Conservation (phyloP, 2,329 filamentous ascomycete genomes). For the Fusarium buharicum region DNA sequence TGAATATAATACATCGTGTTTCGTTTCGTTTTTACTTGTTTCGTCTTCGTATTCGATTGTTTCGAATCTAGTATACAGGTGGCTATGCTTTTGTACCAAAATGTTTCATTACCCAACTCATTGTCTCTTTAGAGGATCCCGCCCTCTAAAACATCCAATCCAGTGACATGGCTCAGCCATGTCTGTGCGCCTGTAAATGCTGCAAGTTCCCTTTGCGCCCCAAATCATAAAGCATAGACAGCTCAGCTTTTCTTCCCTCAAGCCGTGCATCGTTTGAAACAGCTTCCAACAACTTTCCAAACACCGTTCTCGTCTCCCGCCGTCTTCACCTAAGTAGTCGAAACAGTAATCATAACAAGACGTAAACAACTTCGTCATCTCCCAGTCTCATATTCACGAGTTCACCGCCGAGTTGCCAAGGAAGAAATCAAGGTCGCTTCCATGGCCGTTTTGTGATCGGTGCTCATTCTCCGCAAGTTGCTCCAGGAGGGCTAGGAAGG, state of each 20-base stretch:
- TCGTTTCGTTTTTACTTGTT: constrained; percentile 2
- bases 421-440: constrained; percentile 83
- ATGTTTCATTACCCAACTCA: constrained; percentile 20
- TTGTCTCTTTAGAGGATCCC: constrained; percentile 26
- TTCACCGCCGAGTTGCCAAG: constrained; percentile 52
- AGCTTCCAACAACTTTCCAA: constrained; percentile 7
- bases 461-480: constrained; percentile 86
- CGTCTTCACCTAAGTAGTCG: not conserved
- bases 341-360: constrained; percentile 11
- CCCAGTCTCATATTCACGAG: constrained; percentile 13
- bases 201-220: constrained; percentile 27
- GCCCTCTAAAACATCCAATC: constrained; percentile 26
- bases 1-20: constrained; percentile 8
- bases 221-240: constrained; percentile 2
- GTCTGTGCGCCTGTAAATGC: constrained; percentile 37
- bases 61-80: constrained; percentile 31
- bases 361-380: not conserved
- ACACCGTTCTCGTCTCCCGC: not conserved
- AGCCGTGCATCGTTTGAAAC: constrained; percentile 11
- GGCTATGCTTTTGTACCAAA: constrained; percentile 18
- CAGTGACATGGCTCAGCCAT: constrained; percentile 15
- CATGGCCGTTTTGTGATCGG: constrained; percentile 66
- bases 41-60: constrained; percentile 1
- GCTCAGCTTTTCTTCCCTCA: not conserved
- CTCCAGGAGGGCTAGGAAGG: constrained; percentile 81